phyloP scores from a whole-genome alignment of 371 early-diverging fungal species.

The Mucor plumbeus region DNA sequence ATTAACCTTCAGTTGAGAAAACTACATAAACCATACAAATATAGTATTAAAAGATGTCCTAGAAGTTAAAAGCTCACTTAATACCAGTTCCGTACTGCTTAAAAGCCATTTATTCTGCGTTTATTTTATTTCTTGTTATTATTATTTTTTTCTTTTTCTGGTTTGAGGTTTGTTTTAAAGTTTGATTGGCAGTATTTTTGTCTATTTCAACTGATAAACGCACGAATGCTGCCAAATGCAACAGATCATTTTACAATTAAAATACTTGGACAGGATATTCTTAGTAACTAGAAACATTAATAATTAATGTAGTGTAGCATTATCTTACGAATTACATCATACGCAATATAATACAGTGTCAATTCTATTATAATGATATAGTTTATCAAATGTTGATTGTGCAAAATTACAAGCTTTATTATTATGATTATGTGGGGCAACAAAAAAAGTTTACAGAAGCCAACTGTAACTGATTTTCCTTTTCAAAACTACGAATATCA shows the following conservation, averaged over 20 bases:
- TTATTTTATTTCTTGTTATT: background rate
- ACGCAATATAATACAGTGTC: too few species aligned
- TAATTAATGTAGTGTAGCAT: too few species aligned
- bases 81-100: background rate
- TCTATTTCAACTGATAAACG: too few species aligned
- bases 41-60: background rate
- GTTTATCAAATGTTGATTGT: too few species aligned
- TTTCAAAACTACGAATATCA: conserved; percentile 52
- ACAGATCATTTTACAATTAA: too few species aligned
- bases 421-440: conserved; percentile 29
- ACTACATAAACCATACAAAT: background rate
- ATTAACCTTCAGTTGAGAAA: background rate
- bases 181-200: too few species aligned
- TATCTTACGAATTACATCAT: too few species aligned
- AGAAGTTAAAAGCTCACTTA: background rate
- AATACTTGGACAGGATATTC: too few species aligned
- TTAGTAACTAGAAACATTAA: too few species aligned
- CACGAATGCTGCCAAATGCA: too few species aligned
- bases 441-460: conserved; percentile 64
- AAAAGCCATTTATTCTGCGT: background rate
- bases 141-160: background rate
- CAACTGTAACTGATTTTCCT: conserved; percentile 51
- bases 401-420: too few species aligned
- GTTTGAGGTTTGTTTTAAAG: background rate
- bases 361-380: too few species aligned